phyloP scores from a whole-genome alignment of 2,329 filamentous ascomycete species.

The Massarina eburnea region DNA sequence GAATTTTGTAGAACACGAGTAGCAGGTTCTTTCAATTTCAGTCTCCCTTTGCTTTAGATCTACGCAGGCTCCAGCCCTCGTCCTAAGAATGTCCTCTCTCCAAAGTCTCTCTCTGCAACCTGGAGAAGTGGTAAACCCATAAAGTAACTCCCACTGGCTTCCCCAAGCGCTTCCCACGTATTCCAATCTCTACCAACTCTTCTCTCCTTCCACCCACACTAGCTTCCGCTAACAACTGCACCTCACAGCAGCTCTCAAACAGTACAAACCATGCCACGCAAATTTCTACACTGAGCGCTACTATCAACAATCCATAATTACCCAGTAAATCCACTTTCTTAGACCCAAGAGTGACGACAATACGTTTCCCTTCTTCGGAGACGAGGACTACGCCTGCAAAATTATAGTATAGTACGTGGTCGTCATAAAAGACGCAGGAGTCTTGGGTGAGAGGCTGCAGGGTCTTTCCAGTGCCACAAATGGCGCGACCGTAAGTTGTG shows the following conservation, averaged over 20 bases:
- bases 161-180: too few relatives aligned
- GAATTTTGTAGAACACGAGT: not conserved
- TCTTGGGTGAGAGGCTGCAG: slow-evolving; percentile 51
- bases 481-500: slow-evolving; percentile 48
- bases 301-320: too few relatives aligned
- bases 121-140: slow-evolving; percentile 13
- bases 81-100: slow-evolving; percentile 12
- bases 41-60: not conserved
- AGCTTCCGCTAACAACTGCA: too few relatives aligned
- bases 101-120: slow-evolving; percentile 14
- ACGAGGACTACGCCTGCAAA: slow-evolving; percentile 53
- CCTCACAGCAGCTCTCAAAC: too few relatives aligned
- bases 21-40: not conserved
- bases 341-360: too few relatives aligned
- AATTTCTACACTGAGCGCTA: too few relatives aligned
- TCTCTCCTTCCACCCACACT: too few relatives aligned
- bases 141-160: too few relatives aligned
- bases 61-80: slow-evolving; percentile 8
- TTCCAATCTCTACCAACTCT: too few relatives aligned
- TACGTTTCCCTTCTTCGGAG: slow-evolving; percentile 44
- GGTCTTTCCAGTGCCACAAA: slow-evolving; percentile 45
- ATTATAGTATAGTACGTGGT: slow-evolving; percentile 40
- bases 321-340: too few relatives aligned
- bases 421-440: slow-evolving; percentile 44
- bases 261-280: too few relatives aligned